phyloP scores from a whole-genome alignment of 2,329 filamentous ascomycete genomes.

The Cladophialophora immunda region DNA sequence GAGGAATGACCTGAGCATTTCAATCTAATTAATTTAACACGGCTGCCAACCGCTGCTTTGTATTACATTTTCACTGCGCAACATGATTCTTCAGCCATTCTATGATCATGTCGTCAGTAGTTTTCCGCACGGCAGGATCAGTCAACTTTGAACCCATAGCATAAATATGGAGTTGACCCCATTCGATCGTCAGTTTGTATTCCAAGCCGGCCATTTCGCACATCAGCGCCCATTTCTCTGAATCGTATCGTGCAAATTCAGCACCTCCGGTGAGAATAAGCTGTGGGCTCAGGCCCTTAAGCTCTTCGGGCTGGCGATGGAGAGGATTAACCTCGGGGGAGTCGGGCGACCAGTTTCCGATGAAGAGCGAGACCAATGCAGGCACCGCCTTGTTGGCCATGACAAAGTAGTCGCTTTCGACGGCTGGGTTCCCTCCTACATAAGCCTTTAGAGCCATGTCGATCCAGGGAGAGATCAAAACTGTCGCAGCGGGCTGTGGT shows the following conservation, averaged over 20 bases:
- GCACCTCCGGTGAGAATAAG: conserved; percentile 22
- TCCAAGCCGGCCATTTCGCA: conserved; percentile 9
- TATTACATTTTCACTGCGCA: not conserved
- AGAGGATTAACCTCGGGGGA: conserved; percentile 26
- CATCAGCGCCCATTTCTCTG: conserved; percentile 13
- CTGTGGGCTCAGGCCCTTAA: conserved; percentile 16
- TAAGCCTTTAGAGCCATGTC: conserved; percentile 70
- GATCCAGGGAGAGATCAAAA: conserved; percentile 93
- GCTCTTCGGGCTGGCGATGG: conserved; percentile 3
- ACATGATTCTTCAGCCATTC: conserved; percentile 24
- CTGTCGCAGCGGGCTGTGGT: conserved; percentile 84
- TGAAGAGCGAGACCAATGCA: not conserved
- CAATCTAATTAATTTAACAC: no score
- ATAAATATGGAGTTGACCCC: conserved; percentile 28
- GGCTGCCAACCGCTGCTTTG: no score
- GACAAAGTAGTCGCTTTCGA: conserved; percentile 28
- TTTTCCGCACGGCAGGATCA: conserved; percentile 17
- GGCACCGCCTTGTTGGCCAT: conserved; percentile 22
- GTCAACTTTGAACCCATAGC: conserved; percentile 24
- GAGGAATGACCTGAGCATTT: no score
- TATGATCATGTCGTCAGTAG: conserved; percentile 25
- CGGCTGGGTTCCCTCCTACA: conserved; percentile 21
- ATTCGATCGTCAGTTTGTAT: conserved; percentile 19
- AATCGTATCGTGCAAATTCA: conserved; percentile 21
- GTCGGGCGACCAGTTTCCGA: conserved; percentile 4